Conservation (phyloP, 306 rosid genomes). For the Fagus crenata region DNA sequence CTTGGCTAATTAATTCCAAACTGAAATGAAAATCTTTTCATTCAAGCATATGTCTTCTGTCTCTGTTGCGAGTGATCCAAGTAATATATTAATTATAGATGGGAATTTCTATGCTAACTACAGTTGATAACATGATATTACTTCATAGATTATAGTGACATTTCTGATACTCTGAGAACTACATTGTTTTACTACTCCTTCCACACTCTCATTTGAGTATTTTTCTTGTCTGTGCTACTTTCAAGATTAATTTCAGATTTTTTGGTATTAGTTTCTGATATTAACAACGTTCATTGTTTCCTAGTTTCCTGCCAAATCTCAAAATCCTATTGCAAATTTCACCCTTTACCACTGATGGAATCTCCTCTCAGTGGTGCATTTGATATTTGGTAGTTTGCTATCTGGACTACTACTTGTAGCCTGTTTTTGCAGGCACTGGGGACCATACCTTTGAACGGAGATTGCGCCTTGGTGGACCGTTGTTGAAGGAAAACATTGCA, state of each 20-base stretch:
- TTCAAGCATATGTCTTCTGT: not conserved
- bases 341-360: not conserved
- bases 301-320: not conserved
- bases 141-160: not conserved
- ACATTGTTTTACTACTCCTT: not conserved
- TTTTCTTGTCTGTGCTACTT: not conserved
- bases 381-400: conserved; percentile 21
- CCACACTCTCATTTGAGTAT: not conserved
- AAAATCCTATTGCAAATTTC: not conserved
- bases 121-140: not conserved
- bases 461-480: conserved; percentile 88
- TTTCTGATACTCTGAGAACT: not conserved
- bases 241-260: not conserved
- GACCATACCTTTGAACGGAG: conserved; percentile 93
- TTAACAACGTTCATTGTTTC: not conserved
- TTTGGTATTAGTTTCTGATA: not conserved
- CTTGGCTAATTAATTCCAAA: not conserved
- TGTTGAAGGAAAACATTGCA: conserved; percentile 84
- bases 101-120: not conserved
- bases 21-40: not conserved
- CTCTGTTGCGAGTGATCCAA: not conserved
- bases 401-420: conserved; percentile 15
- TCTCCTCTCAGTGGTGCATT: conserved; percentile 8
- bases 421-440: conserved; percentile 66
- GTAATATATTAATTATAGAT: not conserved